A percentile compares a stretch with the other conserved stretches of the same genome.
These are phyloP conservation scores for Leccinellum rugosiceps DNA, from an alignment of 768 basidiomycete genomes.

Conservation along the genomic window DNA sequence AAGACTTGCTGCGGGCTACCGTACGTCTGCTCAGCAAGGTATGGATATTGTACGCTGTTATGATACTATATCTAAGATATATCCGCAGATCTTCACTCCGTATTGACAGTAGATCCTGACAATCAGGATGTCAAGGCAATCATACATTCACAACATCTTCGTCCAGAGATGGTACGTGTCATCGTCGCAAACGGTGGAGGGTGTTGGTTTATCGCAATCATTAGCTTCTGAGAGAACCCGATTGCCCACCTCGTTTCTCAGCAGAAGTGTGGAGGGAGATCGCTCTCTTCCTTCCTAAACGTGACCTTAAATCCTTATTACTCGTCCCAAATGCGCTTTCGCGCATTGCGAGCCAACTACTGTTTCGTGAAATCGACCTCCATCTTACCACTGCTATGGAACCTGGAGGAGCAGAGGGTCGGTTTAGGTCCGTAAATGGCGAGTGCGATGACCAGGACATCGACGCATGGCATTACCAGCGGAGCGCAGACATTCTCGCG, in stretches of 20 bases:
- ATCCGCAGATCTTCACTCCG: slow-evolving; percentile 59
- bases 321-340: slow-evolving; percentile 66
- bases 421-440: slow-evolving; percentile 11
- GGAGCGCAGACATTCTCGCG: slow-evolving; percentile 69
- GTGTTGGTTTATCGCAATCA: neutral
- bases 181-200: neutral
- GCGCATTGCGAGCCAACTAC: slow-evolving; percentile 62
- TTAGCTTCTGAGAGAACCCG: slow-evolving; percentile 35
- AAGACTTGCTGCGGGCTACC: slow-evolving; percentile 55
- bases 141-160: slow-evolving; percentile 49
- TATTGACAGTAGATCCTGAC: slow-evolving; percentile 60
- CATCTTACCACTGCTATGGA: slow-evolving; percentile 48
- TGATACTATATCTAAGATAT: slow-evolving; percentile 4
- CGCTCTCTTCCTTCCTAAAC: slow-evolving; percentile 55
- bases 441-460: slow-evolving; percentile 30
- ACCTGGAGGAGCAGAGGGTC: slow-evolving; percentile 14
- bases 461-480: slow-evolving; percentile 51
- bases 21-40: slow-evolving; percentile 68
- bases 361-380: slow-evolving; percentile 63
- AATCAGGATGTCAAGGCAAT: slow-evolving; percentile 66
- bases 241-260: slow-evolving; percentile 54
- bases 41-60: neutral
- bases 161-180: slow-evolving; percentile 52
- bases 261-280: slow-evolving; percentile 73
- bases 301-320: slow-evolving; percentile 63